phyloP scores from a whole-genome alignment of 805 yeast species.

The Metschnikowia cubensis region DNA sequence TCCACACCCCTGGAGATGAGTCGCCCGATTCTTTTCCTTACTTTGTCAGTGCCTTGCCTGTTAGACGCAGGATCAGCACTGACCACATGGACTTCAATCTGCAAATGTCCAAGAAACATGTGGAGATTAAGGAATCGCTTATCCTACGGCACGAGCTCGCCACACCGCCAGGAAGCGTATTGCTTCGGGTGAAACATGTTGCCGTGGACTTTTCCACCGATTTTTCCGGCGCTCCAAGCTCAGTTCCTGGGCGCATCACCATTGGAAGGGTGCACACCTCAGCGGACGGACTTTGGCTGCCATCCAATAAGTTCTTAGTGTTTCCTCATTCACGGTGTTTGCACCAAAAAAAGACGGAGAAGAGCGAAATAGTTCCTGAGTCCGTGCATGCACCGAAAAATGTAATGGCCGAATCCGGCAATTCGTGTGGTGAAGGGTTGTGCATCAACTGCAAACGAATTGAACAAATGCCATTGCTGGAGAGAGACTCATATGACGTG shows the following conservation, averaged over 20 bases:
- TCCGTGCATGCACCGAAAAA: too few relatives aligned
- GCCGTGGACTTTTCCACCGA: constrained; percentile 13
- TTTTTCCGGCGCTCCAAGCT: not conserved
- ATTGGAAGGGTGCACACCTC: constrained; percentile 27
- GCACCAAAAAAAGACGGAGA: constrained; percentile 15
- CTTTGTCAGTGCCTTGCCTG: not conserved
- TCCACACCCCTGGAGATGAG: not conserved
- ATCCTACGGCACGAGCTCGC: constrained; percentile 9
- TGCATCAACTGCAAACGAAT: constrained; percentile 21
- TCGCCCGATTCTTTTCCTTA: not conserved
- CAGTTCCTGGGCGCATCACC: constrained; percentile 34
- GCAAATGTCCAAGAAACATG: too few relatives aligned
- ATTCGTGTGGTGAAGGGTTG: not conserved
- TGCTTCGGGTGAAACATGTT: constrained; percentile 16
- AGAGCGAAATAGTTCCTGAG: too few relatives aligned
- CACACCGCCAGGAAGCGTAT: constrained; percentile 3
- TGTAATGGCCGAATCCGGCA: not conserved
- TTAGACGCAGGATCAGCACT: not conserved
- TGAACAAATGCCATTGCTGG: constrained; percentile 2
- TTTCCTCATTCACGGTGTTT: constrained; percentile 35
- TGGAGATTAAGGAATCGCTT: constrained; percentile 9
- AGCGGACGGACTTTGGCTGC: not conserved
- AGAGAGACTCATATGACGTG: constrained; percentile 7
- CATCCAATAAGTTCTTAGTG: constrained; percentile 19
- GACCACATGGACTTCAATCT: not conserved